These are phyloP conservation scores for Myrica gale DNA, from an alignment of 306 rosid species.

Conservation along the genomic window DNA sequence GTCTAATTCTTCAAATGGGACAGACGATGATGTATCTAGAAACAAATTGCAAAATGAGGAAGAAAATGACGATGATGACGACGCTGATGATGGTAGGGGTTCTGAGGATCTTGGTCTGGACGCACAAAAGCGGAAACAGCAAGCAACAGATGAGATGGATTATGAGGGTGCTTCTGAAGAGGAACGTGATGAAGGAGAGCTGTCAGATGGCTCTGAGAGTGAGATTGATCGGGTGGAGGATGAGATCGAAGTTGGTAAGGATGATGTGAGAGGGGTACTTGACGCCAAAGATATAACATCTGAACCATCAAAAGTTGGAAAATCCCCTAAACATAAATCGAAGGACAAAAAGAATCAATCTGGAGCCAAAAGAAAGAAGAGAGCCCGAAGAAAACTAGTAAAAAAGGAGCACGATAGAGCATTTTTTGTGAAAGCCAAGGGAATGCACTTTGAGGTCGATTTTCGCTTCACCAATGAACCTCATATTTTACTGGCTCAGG, in stretches of 20 bases:
- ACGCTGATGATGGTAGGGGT: constrained; percentile 47
- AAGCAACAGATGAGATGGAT: constrained; percentile 77
- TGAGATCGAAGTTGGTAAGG: constrained; percentile 41
- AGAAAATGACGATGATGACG: constrained; percentile 37
- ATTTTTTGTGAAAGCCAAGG: constrained; percentile 50
- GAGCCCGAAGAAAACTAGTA: constrained; percentile 9
- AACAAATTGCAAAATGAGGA: constrained; percentile 35
- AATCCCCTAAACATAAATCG: constrained; percentile 22
- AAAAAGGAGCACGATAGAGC: constrained; percentile 48
- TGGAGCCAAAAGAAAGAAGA: constrained; percentile 28
- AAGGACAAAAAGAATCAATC: constrained; percentile 28
- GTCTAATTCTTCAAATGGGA: constrained; percentile 35
- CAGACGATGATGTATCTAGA: constrained; percentile 40
- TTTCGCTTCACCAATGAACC: constrained; percentile 61
- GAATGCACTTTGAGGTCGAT: constrained; percentile 69
- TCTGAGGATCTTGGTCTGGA: constrained; percentile 74
- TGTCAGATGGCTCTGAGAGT: constrained; percentile 38
- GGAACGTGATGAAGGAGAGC: constrained; percentile 45
- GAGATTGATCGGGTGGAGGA: constrained; percentile 44
- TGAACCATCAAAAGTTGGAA: constrained; percentile 24
- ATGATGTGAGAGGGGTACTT: constrained; percentile 25
- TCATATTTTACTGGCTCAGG: constrained; percentile 79
- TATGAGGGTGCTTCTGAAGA: constrained; percentile 74
- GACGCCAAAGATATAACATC: constrained; percentile 26
- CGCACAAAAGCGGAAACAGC: constrained; percentile 67